phyloP scores from a whole-genome alignment of 495 filamentous ascomycete genomes.

The Cercophora sp. region DNA sequence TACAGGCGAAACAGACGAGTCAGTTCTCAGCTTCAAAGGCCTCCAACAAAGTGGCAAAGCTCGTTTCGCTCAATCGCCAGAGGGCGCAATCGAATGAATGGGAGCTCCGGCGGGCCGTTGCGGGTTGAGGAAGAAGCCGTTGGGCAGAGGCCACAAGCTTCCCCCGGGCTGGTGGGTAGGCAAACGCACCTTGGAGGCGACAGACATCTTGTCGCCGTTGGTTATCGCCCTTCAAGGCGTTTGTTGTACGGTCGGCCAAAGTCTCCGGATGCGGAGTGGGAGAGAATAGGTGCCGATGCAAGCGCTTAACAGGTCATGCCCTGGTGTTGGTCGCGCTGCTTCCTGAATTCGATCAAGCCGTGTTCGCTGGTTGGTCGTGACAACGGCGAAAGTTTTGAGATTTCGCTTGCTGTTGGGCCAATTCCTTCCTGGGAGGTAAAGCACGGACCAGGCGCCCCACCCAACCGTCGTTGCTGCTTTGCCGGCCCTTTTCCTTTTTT shows the following conservation, averaged over 20 bases:
- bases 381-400: conserved; percentile 20
- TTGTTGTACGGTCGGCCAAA: conserved; percentile 18
- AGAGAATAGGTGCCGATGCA: conserved; percentile 10
- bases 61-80: conserved; percentile 3
- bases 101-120: not conserved
- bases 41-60: not conserved
- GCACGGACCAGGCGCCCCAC: conserved; percentile 23
- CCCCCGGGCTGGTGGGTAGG: not conserved
- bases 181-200: conserved; percentile 57
- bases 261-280: conserved; percentile 14
- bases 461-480: not conserved
- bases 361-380: conserved; percentile 15
- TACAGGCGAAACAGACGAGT: conserved; percentile 30
- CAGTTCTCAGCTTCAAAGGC: conserved; percentile 25
- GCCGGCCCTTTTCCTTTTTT: conserved; percentile 12
- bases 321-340: conserved; percentile 17
- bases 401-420: conserved; percentile 8
- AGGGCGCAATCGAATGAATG: not conserved
- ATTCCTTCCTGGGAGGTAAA: conserved; percentile 7
- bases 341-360: not conserved
- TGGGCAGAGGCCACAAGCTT: not conserved
- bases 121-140: not conserved
- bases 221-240: conserved; percentile 32
- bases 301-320: conserved; percentile 14
- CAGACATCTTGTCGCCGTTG: conserved; percentile 55